phyloP scores from a whole-genome alignment of 164 flowering plant genomes.

The Umbellularia californica region DNA sequence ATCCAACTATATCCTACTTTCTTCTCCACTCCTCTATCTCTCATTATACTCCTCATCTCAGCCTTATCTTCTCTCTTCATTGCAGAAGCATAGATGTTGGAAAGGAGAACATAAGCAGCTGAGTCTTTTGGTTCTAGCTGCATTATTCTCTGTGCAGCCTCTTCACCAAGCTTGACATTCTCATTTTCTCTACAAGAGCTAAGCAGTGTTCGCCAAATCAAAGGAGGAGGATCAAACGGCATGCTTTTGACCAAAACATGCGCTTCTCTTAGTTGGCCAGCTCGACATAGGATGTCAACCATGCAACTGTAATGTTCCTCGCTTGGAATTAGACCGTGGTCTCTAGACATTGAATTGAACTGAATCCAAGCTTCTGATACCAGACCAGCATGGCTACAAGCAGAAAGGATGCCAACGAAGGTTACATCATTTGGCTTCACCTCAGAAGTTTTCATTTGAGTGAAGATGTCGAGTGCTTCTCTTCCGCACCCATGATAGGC shows the following conservation, averaged over 20 bases:
- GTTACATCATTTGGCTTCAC: slow-evolving; percentile 20
- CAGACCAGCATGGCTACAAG: slow-evolving; percentile 26
- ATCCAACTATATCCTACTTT: slow-evolving; percentile 24
- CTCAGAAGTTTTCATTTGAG: slow-evolving; percentile 21
- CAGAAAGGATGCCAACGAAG: slow-evolving; percentile 23
- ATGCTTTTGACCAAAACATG: slow-evolving; percentile 23
- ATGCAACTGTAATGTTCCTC: slow-evolving; percentile 27
- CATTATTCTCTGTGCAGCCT: slow-evolving; percentile 23
- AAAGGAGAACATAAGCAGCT: slow-evolving; percentile 31
- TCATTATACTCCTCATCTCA: slow-evolving; percentile 24
- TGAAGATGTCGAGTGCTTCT: slow-evolving; percentile 21
- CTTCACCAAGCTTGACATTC: slow-evolving; percentile 18
- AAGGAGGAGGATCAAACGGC: slow-evolving; percentile 22
- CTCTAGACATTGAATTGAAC: slow-evolving; percentile 18
- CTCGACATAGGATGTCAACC: slow-evolving; percentile 26
- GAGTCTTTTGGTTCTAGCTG: slow-evolving; percentile 22
- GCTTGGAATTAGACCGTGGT: slow-evolving; percentile 20
- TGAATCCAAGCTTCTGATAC: slow-evolving; percentile 19
- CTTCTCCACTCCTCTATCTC: slow-evolving; percentile 18
- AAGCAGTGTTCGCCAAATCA: slow-evolving; percentile 28
- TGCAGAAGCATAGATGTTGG: slow-evolving; percentile 22
- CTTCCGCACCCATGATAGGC: slow-evolving; percentile 26
- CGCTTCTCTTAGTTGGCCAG: slow-evolving; percentile 22
- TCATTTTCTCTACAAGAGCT: slow-evolving; percentile 20
- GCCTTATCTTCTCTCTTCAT: slow-evolving; percentile 22